phyloP scores from a whole-genome alignment of 495 filamentous ascomycete genomes.

The Tuber aestivum region DNA sequence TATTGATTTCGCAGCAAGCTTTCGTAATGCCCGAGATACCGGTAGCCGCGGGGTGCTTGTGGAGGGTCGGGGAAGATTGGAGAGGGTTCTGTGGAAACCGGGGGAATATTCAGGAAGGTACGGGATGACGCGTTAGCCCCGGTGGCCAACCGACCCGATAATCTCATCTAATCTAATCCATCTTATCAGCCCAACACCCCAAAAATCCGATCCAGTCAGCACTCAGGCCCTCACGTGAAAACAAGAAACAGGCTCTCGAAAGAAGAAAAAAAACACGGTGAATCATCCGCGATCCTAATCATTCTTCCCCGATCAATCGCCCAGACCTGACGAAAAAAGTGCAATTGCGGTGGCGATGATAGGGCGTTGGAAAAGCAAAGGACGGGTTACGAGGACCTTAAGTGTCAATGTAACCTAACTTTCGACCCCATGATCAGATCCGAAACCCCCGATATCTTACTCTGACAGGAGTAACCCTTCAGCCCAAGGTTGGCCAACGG shows the following conservation, averaged over 20 bases:
- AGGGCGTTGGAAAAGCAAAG: not conserved
- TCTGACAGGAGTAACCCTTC: not conserved
- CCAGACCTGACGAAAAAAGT: not conserved
- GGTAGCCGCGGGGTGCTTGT: not conserved
- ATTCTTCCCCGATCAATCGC: not conserved
- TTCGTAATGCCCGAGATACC: constrained; percentile 11
- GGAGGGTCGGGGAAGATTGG: constrained; percentile 20
- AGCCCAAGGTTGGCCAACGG: not conserved
- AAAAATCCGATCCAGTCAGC: not conserved
- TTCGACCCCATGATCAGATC: not conserved
- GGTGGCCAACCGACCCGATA: not conserved
- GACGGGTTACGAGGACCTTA: not conserved
- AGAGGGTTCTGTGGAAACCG: not conserved
- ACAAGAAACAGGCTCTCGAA: not conserved
- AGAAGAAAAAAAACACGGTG: not conserved
- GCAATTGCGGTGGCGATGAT: not conserved
- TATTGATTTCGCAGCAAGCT: constrained; percentile 16
- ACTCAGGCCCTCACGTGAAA: not conserved
- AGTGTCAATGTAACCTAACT: not conserved
- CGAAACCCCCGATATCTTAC: not conserved
- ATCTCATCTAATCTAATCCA: constrained; percentile 3
- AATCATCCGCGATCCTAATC: not conserved
- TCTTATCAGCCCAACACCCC: not conserved
- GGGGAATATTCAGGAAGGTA: not conserved
- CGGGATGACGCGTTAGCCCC: not conserved